Base-by-base conservation (phyloP, 2,329 filamentous ascomycete species). In the Xylariomycetidae sp. region DNA sequence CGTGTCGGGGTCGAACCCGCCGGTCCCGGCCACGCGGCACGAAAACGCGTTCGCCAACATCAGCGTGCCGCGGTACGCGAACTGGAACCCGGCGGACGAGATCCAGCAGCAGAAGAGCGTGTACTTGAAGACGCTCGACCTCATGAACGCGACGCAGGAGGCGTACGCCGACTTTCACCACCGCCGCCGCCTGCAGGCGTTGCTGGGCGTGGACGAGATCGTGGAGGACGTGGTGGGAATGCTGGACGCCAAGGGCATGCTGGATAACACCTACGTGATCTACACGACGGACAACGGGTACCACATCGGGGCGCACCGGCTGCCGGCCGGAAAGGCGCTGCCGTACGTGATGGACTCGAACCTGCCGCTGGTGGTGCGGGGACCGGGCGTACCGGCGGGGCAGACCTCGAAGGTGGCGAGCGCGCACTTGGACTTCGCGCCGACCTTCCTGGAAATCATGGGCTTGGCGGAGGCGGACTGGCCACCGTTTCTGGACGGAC, bases 131-230 rank as follows among this genome's bases (percentile, higher is more conserved):
- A 27, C 10, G 10, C 24, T 17, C 7, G 14, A 30, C 8, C 30
- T 37, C 2, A 16, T 38, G 19, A 41, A 43, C 10, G 28, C 23
- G 3, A 37, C 33, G 2, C 34, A 22, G 9, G 37, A 38, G 4
- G 32, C 25, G 13, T 25, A n/a, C 17, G 23, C 34, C 2, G 41
- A 43, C 14, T 33, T 25, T 9, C 32, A 35, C 8, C 38, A 35
- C 13, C 35, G 35, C 8, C 31, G 32, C 6, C 38, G 56, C 2
- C 29, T 49, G 2, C 43, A 50, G n/a, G 39, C 49, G 0, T 37
- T 58, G 2, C 37, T 44, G 12, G 52, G 55, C 4, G 42, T 61
- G 1, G 56, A 61, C 25, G 56, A 60, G 14, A 54, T 60, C 3
- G 41, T 60, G 4, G 45, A 52, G 19, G 54, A 59, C 30, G 47